Evolutionary conservation across 495 filamentous ascomycete species (phyloP).

Genomic region (Neurospora hispaniola): DNA sequence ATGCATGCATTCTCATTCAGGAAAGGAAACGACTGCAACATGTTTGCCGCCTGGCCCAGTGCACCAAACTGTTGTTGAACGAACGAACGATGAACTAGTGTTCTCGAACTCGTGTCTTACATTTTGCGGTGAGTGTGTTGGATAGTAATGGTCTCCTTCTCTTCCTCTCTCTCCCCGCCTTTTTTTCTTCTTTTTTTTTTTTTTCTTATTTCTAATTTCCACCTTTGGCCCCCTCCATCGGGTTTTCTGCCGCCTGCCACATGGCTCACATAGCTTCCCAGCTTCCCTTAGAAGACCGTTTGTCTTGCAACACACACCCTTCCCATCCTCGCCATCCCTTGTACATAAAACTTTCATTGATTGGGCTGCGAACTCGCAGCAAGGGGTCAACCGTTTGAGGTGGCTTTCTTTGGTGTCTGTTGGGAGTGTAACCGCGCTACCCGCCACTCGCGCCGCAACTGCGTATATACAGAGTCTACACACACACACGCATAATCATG

Average conservation of each 20-base stretch:
- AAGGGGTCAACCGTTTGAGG: not conserved
- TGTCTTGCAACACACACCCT: not conserved
- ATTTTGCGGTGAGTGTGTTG: not conserved
- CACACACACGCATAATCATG: not conserved
- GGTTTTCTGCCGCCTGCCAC: not conserved
- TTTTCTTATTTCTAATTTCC: not conserved
- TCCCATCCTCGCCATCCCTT: not conserved
- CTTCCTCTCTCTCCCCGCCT: not conserved
- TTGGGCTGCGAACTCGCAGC: not conserved
- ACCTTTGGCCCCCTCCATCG: not conserved
- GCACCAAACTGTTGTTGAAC: not conserved
- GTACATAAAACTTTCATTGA: not conserved
- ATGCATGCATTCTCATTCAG: not conserved
- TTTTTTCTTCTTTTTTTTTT: not conserved
- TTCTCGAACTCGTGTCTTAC: not conserved
- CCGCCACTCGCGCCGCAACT: not conserved
- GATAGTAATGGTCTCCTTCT: not conserved
- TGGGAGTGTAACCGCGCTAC: not conserved
- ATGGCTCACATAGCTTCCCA: not conserved
- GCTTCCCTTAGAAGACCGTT: not conserved
- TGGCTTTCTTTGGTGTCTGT: not conserved
- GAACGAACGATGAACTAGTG: not conserved
- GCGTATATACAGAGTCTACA: not conserved
- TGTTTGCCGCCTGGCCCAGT: not conserved
- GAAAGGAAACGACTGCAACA: not conserved